These are phyloP conservation scores for Saccharomycopsis lassenensis DNA, from an alignment of 805 yeast genomes.

Conservation along the genomic window DNA sequence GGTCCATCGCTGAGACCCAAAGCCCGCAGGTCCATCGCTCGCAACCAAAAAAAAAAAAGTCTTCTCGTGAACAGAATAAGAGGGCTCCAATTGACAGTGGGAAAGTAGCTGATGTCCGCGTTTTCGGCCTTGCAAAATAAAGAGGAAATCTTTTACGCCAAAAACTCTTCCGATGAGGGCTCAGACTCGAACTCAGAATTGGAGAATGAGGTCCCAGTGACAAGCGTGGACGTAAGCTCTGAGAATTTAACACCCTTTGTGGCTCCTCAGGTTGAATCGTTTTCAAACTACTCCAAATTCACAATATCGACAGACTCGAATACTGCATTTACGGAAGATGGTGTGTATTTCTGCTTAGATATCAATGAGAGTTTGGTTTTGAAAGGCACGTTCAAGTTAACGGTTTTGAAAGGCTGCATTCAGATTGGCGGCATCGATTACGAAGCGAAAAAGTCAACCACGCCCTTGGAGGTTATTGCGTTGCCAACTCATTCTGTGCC, in stretches of 20 bases:
- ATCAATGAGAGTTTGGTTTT: slow-evolving; percentile 30
- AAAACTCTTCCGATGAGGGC: slow-evolving; percentile 15
- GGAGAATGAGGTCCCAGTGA: neutral
- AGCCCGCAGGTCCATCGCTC: no score
- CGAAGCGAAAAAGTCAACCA: slow-evolving; percentile 21
- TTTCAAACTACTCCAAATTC: no score
- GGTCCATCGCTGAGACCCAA: no score
- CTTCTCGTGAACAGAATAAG: no score
- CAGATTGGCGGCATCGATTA: slow-evolving; percentile 28
- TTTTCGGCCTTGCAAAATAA: slow-evolving; percentile 14
- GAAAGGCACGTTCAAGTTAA: slow-evolving; percentile 33
- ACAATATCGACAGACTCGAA: neutral
- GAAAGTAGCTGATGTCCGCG: no score
- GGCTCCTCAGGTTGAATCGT: no score
- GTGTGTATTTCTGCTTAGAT: no score
- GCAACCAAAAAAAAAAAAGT: no score
- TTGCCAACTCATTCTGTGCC: no score
- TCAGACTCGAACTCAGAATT: neutral
- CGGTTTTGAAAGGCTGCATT: slow-evolving; percentile 33
- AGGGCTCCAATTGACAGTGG: no score
- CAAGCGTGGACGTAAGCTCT: neutral
- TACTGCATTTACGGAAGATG: neutral
- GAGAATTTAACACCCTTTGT: no score
- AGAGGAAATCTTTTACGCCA: slow-evolving; percentile 10
- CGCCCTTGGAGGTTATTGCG: no score